Percentiles rank a stretch among this genome's conserved stretches.
These are phyloP conservation scores for Epichloe scottii DNA, from an alignment of 2,329 filamentous ascomycete species.

Conservation along the genomic window DNA sequence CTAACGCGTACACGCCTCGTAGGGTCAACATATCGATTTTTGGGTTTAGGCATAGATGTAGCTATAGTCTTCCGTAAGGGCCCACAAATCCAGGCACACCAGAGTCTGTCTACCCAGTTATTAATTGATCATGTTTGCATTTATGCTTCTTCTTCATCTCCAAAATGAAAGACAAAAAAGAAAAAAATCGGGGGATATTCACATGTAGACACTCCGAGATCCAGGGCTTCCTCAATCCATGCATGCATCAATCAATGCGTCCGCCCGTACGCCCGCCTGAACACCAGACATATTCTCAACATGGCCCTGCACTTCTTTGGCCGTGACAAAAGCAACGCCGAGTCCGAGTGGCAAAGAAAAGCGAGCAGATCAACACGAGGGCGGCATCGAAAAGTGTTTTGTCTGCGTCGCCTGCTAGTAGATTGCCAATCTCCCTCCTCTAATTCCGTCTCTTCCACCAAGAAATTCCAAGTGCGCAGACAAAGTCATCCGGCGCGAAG, in stretches of 20 bases:
- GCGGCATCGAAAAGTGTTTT: not conserved
- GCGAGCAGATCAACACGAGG: not conserved
- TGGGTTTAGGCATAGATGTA: no score
- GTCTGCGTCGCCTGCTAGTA: not conserved
- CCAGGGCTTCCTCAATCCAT: slow-evolving; percentile 3
- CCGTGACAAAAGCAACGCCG: not conserved
- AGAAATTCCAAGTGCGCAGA: slow-evolving; percentile 11
- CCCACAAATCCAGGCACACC: no score
- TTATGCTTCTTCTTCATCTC: slow-evolving; percentile 3
- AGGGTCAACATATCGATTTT: no score
- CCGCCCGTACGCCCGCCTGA: slow-evolving; percentile 9
- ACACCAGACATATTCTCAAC: slow-evolving; percentile 13
- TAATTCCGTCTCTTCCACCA: not conserved
- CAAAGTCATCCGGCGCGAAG: slow-evolving; percentile 1
- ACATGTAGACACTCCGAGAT: slow-evolving; percentile 7
- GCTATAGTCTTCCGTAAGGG: no score
- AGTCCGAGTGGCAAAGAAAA: not conserved
- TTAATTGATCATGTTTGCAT: not conserved
- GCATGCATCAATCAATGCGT: not conserved
- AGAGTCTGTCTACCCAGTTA: not conserved
- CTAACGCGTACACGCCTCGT: no score
- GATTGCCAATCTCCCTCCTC: not conserved
- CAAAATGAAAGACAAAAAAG: not conserved
- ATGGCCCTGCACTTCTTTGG: not conserved
- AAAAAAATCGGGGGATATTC: slow-evolving; percentile 1